Percentiles rank a stretch among this genome's conserved stretches.
Evolutionary conservation across 2,329 filamentous ascomycete species (phyloP).

Genomic region (Chaetomium sp.): DNA sequence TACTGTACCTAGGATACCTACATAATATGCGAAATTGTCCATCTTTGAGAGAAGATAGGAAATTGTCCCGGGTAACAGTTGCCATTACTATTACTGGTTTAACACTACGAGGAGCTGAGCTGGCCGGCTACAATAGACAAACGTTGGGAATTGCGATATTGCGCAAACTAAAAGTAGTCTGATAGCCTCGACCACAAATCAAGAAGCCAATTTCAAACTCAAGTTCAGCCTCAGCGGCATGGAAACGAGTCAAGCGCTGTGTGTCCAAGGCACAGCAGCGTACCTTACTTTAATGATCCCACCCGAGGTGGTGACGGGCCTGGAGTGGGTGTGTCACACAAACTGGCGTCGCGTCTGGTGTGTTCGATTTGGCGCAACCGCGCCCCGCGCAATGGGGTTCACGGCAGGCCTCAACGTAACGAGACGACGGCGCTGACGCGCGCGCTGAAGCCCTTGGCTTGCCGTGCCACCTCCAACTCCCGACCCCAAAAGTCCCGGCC

Average conservation of each 20-base stretch:
- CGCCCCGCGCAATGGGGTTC: neutral
- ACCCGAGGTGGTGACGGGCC: neutral
- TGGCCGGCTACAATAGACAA: neutral
- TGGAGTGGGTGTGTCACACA: neutral
- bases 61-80: neutral
- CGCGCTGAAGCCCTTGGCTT: neutral
- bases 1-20: neutral
- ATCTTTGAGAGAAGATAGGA: neutral
- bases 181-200: neutral
- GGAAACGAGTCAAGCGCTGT: neutral
- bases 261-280: neutral
- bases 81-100: neutral
- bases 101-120: neutral
- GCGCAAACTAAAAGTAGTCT: neutral
- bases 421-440: neutral
- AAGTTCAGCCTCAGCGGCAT: neutral
- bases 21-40: neutral
- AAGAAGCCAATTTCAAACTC: neutral
- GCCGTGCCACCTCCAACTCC: neutral
- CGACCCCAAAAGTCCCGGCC: neutral
- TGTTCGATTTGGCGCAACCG: neutral
- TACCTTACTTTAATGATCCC: slow-evolving; percentile 3
- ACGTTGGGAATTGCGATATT: neutral
- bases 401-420: neutral
- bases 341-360: neutral